Evolutionary conservation across 176 grass and related monocot genomes (phyloP).

Genomic region (Alopecurus myosuroides): DNA sequence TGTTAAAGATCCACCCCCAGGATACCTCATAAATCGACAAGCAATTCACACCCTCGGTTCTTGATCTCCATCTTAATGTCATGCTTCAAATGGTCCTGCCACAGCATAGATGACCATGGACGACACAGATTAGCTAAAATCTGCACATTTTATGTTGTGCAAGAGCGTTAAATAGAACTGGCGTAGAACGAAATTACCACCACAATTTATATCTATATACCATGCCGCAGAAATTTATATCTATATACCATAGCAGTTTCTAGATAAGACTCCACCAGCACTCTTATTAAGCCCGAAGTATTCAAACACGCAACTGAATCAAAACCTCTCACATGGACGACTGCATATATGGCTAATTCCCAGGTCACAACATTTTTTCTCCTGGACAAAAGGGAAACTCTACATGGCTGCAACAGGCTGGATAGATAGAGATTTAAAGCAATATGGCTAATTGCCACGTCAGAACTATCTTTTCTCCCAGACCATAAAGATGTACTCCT

Average conservation of each 20-base stretch:
- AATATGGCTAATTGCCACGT: too few relatives aligned
- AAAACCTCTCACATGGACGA: too few relatives aligned
- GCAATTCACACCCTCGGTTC: constrained; percentile 58
- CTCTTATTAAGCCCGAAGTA: neutral
- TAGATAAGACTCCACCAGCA: neutral
- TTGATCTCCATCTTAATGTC: constrained; percentile 90
- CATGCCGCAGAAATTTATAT: neutral
- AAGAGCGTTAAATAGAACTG: neutral
- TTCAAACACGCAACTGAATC: neutral
- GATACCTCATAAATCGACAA: constrained; percentile 82
- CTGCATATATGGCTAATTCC: neutral
- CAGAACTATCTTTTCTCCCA: too few relatives aligned
- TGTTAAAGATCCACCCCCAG: constrained; percentile 91
- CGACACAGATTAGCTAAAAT: neutral
- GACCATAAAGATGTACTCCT: neutral
- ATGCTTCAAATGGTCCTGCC: constrained; percentile 80
- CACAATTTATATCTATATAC: neutral
- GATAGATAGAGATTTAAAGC: too few relatives aligned
- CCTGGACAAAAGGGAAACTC: neutral
- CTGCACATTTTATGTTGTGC: neutral
- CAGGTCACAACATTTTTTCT: neutral
- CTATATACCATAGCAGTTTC: neutral
- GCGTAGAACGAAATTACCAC: neutral
- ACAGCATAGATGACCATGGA: constrained; percentile 11
- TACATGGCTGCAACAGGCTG: neutral